Conservation (phyloP, 805 yeast species). For the Danielia reshetovae region DNA sequence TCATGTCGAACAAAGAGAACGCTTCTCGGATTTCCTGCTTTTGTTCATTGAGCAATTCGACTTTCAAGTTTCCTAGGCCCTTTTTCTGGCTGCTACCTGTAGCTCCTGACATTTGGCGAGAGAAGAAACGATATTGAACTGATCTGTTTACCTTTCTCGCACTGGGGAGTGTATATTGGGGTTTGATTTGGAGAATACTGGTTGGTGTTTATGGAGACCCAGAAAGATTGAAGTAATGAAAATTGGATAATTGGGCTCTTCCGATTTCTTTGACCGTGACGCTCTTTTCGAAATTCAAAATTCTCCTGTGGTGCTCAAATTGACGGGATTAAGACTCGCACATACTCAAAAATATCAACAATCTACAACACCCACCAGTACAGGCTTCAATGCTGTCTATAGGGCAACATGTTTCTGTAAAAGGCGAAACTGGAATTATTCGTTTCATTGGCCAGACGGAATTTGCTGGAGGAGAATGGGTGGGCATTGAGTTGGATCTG, state of each 20-base stretch:
- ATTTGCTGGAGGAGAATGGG: constrained; percentile 58
- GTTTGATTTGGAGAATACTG: no score
- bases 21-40: constrained; percentile 91
- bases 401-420: constrained; percentile 33
- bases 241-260: no score
- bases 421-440: constrained; percentile 42
- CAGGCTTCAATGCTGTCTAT: constrained; percentile 7
- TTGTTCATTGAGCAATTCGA: constrained; percentile 78
- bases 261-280: no score
- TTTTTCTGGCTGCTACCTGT: constrained; percentile 12
- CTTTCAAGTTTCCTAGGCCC: constrained; percentile 43
- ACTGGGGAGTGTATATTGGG: constrained; percentile 2
- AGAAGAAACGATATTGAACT: background rate
- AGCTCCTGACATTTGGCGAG: background rate
- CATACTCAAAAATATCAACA: no score
- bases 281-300: no score
- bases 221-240: no score
- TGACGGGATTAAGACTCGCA: no score
- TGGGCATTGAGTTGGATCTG: constrained; percentile 43
- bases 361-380: no score
- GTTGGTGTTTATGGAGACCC: no score
- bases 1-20: constrained; percentile 86
- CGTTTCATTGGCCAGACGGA: constrained; percentile 50
- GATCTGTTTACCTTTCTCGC: constrained; percentile 7
- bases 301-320: constrained; percentile 33